These are phyloP conservation scores for Naganishia vishniacii DNA, from an alignment of 768 basidiomycete species.

Conservation along the genomic window DNA sequence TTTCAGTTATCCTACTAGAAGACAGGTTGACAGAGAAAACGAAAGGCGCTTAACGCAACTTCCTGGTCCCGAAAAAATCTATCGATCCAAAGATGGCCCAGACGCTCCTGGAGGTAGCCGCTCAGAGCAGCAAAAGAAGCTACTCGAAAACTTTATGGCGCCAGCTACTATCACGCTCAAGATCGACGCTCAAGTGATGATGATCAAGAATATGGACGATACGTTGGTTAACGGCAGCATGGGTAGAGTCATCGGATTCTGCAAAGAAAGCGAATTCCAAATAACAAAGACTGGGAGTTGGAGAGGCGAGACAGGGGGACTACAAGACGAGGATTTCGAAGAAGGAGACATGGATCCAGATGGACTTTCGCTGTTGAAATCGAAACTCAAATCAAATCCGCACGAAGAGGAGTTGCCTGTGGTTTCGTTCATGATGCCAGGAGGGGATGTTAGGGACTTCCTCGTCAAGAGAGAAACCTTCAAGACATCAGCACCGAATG, in stretches of 20 bases:
- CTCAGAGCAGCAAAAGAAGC: conserved; percentile 64
- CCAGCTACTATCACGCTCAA: conserved; percentile 65
- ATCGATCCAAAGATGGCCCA: conserved; percentile 28
- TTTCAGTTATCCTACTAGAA: conserved; percentile 76
- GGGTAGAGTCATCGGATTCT: conserved; percentile 74
- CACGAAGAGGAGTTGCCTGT: conserved; percentile 55
- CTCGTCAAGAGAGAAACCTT: conserved; percentile 67
- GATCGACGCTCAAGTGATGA: conserved; percentile 83
- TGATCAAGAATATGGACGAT: conserved; percentile 90
- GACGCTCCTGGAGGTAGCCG: neutral
- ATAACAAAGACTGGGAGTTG: conserved; percentile 43
- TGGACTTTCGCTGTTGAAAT: conserved; percentile 21
- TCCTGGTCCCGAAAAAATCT: conserved; percentile 56
- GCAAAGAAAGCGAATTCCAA: conserved; percentile 37
- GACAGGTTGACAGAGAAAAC: conserved; percentile 88
- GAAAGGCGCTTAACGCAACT: conserved; percentile 61
- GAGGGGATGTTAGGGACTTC: conserved; percentile 54
- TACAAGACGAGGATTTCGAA: conserved; percentile 40
- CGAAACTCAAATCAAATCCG: conserved; percentile 39
- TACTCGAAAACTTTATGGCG: conserved; percentile 88
- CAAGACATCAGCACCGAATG: conserved; percentile 82
- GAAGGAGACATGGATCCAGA: conserved; percentile 33
- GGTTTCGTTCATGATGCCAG: conserved; percentile 68
- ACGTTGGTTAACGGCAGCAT: conserved; percentile 89
- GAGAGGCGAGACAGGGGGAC: conserved; percentile 37